Conservation (phyloP, 2,329 filamentous ascomycete genomes). For the Colletotrichum sp. region DNA sequence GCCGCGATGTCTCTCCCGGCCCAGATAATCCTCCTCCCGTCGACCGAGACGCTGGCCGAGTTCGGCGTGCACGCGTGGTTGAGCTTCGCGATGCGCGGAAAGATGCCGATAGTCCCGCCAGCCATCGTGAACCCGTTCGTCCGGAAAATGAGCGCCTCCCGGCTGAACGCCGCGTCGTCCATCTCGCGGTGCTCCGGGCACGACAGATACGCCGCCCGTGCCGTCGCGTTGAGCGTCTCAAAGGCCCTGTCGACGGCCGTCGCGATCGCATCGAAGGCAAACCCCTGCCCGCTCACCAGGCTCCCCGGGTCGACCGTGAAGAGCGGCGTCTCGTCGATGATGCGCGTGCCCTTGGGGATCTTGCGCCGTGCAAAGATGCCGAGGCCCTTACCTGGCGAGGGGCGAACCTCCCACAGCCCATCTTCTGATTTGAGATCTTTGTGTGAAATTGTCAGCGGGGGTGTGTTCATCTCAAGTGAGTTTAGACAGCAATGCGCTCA, state of each 20-base stretch:
- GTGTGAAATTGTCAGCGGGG: not conserved
- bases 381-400: constrained; percentile 41
- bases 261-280: constrained; percentile 36
- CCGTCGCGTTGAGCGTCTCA: constrained; percentile 25
- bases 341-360: constrained; percentile 40
- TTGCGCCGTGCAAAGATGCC: constrained; percentile 41
- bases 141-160: constrained; percentile 38
- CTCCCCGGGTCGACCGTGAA: constrained; percentile 31
- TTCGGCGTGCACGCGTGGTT: constrained; percentile 47
- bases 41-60: constrained; percentile 27
- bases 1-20: constrained; percentile 31
- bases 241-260: constrained; percentile 29
- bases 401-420: constrained; percentile 30
- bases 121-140: constrained; percentile 43
- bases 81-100: constrained; percentile 38
- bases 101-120: constrained; percentile 33
- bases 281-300: constrained; percentile 33
- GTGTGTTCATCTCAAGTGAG: not conserved
- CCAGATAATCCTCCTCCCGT: constrained; percentile 40
- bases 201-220: constrained; percentile 31
- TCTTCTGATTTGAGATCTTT: constrained; percentile 14
- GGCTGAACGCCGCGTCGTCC: constrained; percentile 24
- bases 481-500: not conserved
- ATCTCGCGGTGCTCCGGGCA: constrained; percentile 28
- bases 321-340: constrained; percentile 42